Conservation (phyloP, 192 early-diverging fungal genomes). For the Coemansia sp. region DNA sequence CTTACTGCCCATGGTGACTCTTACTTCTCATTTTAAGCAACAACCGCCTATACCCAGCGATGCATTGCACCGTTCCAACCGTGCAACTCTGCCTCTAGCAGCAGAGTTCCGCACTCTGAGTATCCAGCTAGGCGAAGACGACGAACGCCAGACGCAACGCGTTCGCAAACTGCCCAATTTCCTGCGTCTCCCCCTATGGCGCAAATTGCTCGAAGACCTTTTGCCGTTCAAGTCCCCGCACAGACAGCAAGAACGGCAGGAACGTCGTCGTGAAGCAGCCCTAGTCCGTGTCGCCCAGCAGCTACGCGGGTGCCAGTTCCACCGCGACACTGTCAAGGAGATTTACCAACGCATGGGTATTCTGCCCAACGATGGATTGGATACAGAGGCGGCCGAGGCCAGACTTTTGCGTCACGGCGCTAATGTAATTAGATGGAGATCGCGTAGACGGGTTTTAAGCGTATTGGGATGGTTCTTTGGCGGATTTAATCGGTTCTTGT, state of each 20-base stretch:
- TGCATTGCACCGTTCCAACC: neutral
- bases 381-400: slow-evolving; percentile 17
- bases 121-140: slow-evolving; percentile 37
- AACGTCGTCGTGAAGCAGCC: slow-evolving; percentile 22
- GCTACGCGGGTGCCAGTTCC: slow-evolving; percentile 23
- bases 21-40: neutral
- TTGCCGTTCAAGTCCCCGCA: slow-evolving; percentile 39
- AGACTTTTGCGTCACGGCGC: slow-evolving; percentile 9
- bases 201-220: slow-evolving; percentile 24
- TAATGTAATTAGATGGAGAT: slow-evolving; percentile 19
- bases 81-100: slow-evolving; percentile 22
- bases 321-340: slow-evolving; percentile 24
- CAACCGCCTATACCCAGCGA: slow-evolving; percentile 5
- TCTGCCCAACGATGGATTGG: slow-evolving; percentile 25
- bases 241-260: slow-evolving; percentile 33
- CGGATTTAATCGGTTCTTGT: slow-evolving; percentile 70
- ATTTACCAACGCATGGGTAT: slow-evolving; percentile 22
- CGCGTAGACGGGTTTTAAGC: slow-evolving; percentile 6
- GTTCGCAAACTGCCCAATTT: slow-evolving; percentile 1
- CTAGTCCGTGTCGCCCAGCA: slow-evolving; percentile 25
- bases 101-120: slow-evolving; percentile 54
- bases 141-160: slow-evolving; percentile 9
- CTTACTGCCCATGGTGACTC: slow-evolving; percentile 21
- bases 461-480: slow-evolving; percentile 57
- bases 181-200: slow-evolving; percentile 25